Evolutionary conservation across 129 eudicot genomes (phyloP), one percentile per base, ranked within the genome.

Genomic region (Erigeron canadensis): DNA sequence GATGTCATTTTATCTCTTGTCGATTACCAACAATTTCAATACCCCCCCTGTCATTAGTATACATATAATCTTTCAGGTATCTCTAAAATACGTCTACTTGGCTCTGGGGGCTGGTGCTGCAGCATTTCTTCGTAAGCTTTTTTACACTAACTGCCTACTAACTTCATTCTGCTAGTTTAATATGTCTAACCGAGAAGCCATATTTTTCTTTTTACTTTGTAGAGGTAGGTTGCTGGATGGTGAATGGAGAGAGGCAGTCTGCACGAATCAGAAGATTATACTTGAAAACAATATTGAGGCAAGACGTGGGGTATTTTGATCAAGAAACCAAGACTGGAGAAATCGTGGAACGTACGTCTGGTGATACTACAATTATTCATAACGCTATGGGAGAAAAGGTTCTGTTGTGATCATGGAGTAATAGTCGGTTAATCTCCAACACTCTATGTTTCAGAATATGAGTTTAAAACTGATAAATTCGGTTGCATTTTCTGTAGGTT

Each of bases 301-400:
- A 90, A 83, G 97, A 90, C 75, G 84, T 90, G 23, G 79, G 84
- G 18, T 90, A 81, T 83, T 90, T 85, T 60, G 97, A 90, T 71
- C 78, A 74, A 71, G 89, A 87, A 80, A 69, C 85, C 8, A 87
- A 72, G 50, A 90, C 95, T 2, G 97, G 95, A 70, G 97, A 87
- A 78, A 84, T 90, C 7, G 76, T 87, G 17, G 97, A 86, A 18
- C 70, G 95, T 67, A 85, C 87, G 97, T 87, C 97, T 1, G 91
- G 97, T 57, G 95, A 90, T 70, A 87, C 95, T 11, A 81, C 87
- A 53, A 87, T 85, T 18, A 85, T 90, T 72, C 97, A 90, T 67
- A 95, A 90, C 61, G 97, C 97, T 18, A 87, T 85, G 89, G 97
- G 97, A 2, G 97, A 90, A 81, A 90, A 90, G 97, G 96, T 90